phyloP scores from a whole-genome alignment of 805 yeast genomes.

The Pichia rugopelliculosa region DNA sequence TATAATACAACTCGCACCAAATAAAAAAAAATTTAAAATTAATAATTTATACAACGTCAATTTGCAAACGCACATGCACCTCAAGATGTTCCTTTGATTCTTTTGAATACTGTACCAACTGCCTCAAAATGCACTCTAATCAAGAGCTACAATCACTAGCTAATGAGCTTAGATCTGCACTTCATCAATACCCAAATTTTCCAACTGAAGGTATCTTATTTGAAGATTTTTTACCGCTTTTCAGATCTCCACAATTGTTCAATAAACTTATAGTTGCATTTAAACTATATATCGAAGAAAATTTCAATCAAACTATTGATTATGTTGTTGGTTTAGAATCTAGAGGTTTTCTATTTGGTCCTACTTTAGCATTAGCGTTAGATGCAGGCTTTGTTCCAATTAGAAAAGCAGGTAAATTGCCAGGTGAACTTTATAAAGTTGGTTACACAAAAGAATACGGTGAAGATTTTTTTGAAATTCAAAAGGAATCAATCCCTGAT shows the following conservation, averaged over 20 bases:
- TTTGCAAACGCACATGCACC: too few relatives aligned
- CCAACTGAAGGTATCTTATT: constrained; percentile 89
- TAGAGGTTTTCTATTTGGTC: constrained; percentile 95
- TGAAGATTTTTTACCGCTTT: constrained; percentile 94
- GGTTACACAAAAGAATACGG: constrained; percentile 90
- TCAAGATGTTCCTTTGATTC: too few relatives aligned
- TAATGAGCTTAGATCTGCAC: constrained; percentile 43
- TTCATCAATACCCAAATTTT: constrained; percentile 84
- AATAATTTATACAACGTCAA: too few relatives aligned
- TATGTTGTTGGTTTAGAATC: constrained; percentile 92
- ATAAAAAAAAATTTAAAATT: too few relatives aligned
- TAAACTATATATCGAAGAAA: constrained; percentile 57
- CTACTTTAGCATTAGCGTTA: constrained; percentile 83
- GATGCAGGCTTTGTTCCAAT: constrained; percentile 91
- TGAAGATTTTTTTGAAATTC: constrained; percentile 81
- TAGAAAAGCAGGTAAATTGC: constrained; percentile 92
- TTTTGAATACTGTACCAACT: too few relatives aligned
- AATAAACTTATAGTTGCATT: constrained; percentile 76
- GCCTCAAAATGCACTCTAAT: constrained; percentile 9
- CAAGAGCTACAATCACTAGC: constrained; percentile 29
- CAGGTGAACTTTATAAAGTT: constrained; percentile 72
- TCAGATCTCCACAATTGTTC: constrained; percentile 74
- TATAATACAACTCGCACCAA: too few relatives aligned
- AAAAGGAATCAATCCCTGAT: constrained; percentile 67
- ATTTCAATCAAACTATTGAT: constrained; percentile 55